phyloP scores from a whole-genome alignment of 1,284 basidiomycete genomes.

The Moniliophthora roreri region DNA sequence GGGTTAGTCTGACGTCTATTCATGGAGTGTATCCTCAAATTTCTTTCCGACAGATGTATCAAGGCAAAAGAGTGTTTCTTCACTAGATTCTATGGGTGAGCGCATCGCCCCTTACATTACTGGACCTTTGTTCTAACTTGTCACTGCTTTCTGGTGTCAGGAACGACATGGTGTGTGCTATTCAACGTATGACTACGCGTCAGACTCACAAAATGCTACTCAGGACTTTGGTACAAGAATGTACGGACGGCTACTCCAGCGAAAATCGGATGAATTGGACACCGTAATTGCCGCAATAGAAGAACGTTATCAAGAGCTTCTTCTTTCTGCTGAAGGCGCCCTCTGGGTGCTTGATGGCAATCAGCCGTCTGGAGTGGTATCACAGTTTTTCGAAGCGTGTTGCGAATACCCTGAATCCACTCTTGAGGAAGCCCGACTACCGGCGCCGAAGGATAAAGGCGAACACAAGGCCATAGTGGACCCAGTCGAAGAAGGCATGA shows the following conservation, averaged over 20 bases:
- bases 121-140: too few species aligned
- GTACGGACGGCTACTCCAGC: neutral
- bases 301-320: neutral
- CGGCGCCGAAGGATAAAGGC: neutral
- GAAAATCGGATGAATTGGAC: neutral
- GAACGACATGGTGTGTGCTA: neutral
- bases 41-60: neutral
- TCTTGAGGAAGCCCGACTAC: neutral
- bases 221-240: neutral
- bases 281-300: neutral
- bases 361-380: neutral
- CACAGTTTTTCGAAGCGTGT: neutral
- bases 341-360: neutral
- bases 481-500: constrained; percentile 21
- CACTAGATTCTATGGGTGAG: neutral
- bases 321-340: neutral
- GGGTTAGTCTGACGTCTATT: constrained; percentile 18
- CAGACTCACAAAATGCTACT: neutral
- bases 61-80: neutral
- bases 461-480: neutral
- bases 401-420: neutral
- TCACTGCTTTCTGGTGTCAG: too few species aligned
- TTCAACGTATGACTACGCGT: neutral
- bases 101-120: too few species aligned
- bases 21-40: neutral